Base-by-base conservation (phyloP, 768 basidiomycete genomes). In the Collybiopsis confluens region DNA sequence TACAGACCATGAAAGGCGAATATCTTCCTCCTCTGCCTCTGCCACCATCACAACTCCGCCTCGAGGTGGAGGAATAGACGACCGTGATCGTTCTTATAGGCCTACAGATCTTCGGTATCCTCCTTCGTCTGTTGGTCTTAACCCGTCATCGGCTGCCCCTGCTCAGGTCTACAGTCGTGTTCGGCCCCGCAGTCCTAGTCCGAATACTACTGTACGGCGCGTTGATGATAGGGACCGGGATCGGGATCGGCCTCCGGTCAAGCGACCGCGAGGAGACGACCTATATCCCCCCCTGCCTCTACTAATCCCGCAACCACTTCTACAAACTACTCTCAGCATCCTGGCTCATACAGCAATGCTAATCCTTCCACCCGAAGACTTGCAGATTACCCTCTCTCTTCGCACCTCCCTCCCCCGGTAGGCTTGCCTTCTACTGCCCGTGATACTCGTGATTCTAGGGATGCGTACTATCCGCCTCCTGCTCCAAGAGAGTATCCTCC, bases 141-240 rank as follows among this genome's bases (percentile, higher is more conserved):
- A n/a, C 38, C 24, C 44, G 5, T 21, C 44, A 5, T 21, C 8
- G 16, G 3, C 38, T 7, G 38, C 20, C 13, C 16, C 50, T 13
- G 18, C 37, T 13, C 7, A 18, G 5, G 15, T 36, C 2, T 52
- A 52, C 28, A 41, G 5, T 28, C 50, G 50, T 28, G 50, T 52
- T n/a, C 50, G 50, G 15, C 38, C 20, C 6, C 50, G 50, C 23
- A 52, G 50, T 33, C 50, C 50, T 0, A 52, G 50, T 42, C 50
- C 50, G 11, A 52, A 38, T 33, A 37, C 50, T 1, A 52, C 38
- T 42, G 38, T 36, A 10, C 38, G 18, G 5, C 38, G 44, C 8
- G 15, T 45, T 21, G 23, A 24, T 28, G 44, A 45, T 21, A 23
- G 44, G 35, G 26, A 27, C 16, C 41, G 37, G 21, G 50, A 52